phyloP scores from a whole-genome alignment of 2,329 filamentous ascomycete species.

The Albophoma yamanashiensis region DNA sequence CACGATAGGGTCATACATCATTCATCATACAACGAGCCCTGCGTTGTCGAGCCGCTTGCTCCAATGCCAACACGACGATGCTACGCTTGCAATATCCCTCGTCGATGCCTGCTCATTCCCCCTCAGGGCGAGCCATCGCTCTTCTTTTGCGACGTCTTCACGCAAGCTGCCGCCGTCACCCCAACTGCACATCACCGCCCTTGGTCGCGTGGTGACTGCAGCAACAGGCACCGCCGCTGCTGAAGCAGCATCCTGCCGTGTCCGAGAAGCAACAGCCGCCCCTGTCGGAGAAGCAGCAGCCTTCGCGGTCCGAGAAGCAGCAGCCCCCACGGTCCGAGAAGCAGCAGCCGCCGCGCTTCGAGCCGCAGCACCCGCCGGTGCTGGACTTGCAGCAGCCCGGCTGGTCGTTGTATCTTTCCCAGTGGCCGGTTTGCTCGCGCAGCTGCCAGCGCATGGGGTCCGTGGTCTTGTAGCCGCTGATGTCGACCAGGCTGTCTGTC shows the following conservation, averaged over 20 bases:
- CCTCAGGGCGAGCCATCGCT: too few species aligned
- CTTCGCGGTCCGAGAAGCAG: conserved; percentile 5
- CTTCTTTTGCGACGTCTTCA: too few species aligned
- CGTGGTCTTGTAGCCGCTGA: conserved; percentile 1
- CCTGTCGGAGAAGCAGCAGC: conserved; percentile 4
- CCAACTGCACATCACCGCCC: not conserved
- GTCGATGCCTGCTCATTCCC: too few species aligned
- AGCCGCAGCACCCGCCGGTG: not conserved
- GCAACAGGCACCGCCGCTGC: not conserved
- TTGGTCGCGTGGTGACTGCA: not conserved
- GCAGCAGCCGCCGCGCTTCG: not conserved
- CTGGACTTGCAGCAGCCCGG: not conserved
- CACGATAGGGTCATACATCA: too few species aligned
- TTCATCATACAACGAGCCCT: too few species aligned
- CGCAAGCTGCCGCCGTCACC: not conserved
- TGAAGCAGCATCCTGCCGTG: conserved; percentile 3
- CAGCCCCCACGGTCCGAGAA: conserved; percentile 5
- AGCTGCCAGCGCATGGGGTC: conserved; percentile 5
- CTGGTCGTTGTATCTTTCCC: conserved; percentile 1
- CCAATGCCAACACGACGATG: too few species aligned
- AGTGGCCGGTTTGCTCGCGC: conserved; percentile 4
- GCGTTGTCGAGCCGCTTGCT: too few species aligned
- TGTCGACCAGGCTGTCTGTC: not conserved
- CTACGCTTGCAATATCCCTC: too few species aligned
- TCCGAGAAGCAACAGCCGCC: conserved; percentile 6